phyloP scores from a whole-genome alignment of 2,329 filamentous ascomycete species.

The Nakataea oryzae region DNA sequence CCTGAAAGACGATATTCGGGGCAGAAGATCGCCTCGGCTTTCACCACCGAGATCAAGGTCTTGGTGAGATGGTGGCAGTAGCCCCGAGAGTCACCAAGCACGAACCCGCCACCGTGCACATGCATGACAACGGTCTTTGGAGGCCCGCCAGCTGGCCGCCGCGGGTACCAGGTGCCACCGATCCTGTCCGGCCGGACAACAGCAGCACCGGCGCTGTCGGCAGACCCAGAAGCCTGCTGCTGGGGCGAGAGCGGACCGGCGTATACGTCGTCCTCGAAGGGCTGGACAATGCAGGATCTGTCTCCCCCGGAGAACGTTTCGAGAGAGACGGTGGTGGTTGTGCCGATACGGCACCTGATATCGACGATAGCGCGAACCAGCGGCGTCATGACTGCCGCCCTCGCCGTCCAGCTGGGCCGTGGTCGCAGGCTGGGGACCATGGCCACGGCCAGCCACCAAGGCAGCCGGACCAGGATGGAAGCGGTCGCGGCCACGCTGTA shows the following conservation, averaged over 20 bases:
- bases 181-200: conserved; percentile 1
- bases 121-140: conserved; percentile 27
- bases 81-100: conserved; percentile 29
- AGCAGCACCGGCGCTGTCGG: no score
- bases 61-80: conserved; percentile 12
- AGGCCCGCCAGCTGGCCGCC: neutral
- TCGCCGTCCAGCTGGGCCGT: conserved; percentile 6
- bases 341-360: conserved; percentile 1
- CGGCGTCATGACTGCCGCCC: conserved; percentile 6
- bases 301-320: conserved; percentile 5
- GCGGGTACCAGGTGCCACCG: conserved; percentile 15
- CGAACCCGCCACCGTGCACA: conserved; percentile 37
- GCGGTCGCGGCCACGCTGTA: neutral
- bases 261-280: conserved; percentile 4
- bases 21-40: conserved; percentile 25
- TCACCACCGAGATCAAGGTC: conserved; percentile 14
- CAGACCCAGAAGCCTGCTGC: neutral
- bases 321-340: conserved; percentile 5
- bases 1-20: conserved; percentile 36
- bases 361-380: conserved; percentile 1
- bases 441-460: conserved; percentile 6
- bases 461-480: conserved; percentile 5
- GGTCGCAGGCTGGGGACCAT: conserved; percentile 9
- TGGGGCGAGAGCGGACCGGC: conserved; percentile 8
- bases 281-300: neutral